These are phyloP conservation scores for Kodamaea restingae DNA, from an alignment of 805 yeast species.

Conservation along the genomic window DNA sequence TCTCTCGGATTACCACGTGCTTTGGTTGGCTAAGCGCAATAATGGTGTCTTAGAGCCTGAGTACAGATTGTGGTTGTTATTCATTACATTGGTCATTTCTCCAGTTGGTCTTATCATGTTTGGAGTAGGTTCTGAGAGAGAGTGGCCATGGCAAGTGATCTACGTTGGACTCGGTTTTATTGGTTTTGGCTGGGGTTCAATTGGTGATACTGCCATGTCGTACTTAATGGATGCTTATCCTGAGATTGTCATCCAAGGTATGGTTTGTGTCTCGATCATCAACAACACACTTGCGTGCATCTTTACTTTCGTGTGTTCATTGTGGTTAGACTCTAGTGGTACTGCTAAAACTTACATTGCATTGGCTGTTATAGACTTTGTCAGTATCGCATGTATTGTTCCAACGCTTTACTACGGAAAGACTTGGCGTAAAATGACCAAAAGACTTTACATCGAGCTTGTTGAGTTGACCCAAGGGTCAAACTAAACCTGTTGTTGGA, in stretches of 20 bases:
- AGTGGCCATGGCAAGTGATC: slow-evolving; percentile 36
- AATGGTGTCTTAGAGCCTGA: slow-evolving; percentile 37
- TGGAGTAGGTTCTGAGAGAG: slow-evolving; percentile 35
- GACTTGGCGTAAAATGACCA: slow-evolving; percentile 29
- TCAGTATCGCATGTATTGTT: slow-evolving; percentile 26
- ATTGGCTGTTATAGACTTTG: slow-evolving; percentile 34
- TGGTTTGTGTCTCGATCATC: slow-evolving; percentile 37
- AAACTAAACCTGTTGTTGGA: background rate
- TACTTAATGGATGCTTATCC: slow-evolving; percentile 41
- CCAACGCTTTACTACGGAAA: slow-evolving; percentile 35
- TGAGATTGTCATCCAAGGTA: slow-evolving; percentile 37
- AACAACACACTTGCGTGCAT: slow-evolving; percentile 36
- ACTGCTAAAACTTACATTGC: slow-evolving; percentile 33
- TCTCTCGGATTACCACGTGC: slow-evolving; percentile 29
- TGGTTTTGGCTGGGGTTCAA: slow-evolving; percentile 37
- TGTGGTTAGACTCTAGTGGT: slow-evolving; percentile 36
- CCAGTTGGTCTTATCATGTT: slow-evolving; percentile 35
- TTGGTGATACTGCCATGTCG: slow-evolving; percentile 37
- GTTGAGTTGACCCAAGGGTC: slow-evolving; percentile 14
- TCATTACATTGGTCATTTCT: slow-evolving; percentile 31
- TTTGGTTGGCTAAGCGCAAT: slow-evolving; percentile 37
- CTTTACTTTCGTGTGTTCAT: slow-evolving; percentile 37
- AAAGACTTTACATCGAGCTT: slow-evolving; percentile 14
- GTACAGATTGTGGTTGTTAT: slow-evolving; percentile 31
- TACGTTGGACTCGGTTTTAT: slow-evolving; percentile 36